Conservation (phyloP, 2,329 filamentous ascomycete species). For the Cladobotryum protrusum region DNA sequence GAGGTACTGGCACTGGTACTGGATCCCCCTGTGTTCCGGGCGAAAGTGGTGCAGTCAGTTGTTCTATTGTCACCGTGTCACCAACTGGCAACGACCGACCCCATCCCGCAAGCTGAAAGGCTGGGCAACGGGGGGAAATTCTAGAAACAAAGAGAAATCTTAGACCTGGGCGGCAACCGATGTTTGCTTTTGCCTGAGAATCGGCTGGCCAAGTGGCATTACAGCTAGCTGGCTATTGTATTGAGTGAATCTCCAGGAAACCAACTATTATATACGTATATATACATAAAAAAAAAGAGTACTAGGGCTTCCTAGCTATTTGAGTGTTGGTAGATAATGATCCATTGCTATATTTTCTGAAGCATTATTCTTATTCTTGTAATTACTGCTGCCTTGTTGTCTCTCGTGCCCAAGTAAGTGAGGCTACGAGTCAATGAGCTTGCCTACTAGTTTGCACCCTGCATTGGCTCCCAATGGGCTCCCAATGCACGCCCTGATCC, state of each 20-base stretch:
- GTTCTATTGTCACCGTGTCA: background rate
- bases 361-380: no score
- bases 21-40: conserved; percentile 2
- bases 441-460: background rate
- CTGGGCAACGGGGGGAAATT: background rate
- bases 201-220: background rate
- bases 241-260: background rate
- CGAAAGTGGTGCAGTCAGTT: background rate
- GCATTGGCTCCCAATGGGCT: background rate
- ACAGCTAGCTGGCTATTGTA: background rate
- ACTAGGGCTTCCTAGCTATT: background rate
- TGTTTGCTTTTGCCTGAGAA: conserved; percentile 1
- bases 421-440: background rate
- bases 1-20: conserved; percentile 1
- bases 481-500: conserved; percentile 4
- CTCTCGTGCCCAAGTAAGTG: background rate
- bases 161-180: conserved; percentile 2
- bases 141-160: conserved; percentile 11
- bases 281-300: no score
- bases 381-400: background rate
- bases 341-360: no score
- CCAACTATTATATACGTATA: background rate
- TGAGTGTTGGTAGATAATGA: no score
- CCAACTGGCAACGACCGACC: no score
- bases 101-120: no score